Evolutionary conservation across 257 asterid species (phyloP).

Genomic region (Phtheirospermum japonicum): DNA sequence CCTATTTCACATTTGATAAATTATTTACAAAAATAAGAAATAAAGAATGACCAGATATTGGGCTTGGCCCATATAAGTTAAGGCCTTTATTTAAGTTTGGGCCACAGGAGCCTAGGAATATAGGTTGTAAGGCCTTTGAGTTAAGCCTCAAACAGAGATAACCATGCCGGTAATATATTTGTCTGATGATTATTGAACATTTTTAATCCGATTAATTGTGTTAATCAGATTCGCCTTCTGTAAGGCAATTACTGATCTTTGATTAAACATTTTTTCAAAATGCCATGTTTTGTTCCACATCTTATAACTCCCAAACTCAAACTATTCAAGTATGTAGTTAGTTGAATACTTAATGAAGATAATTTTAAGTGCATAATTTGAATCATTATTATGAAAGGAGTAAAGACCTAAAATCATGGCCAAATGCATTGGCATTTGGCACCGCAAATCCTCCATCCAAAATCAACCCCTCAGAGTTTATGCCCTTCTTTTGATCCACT

Average conservation of each 20-base stretch:
- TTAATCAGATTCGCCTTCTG: not conserved
- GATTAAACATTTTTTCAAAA: not conserved
- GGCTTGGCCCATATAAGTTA: not conserved
- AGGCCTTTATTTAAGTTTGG: not conserved
- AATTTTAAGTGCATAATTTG: not conserved
- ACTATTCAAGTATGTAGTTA: no score
- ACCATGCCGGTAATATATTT: no score
- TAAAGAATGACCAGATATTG: no score
- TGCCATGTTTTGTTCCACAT: no score
- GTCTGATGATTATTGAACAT: no score
- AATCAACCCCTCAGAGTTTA: constrained; percentile 36
- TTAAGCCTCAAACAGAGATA: not conserved
- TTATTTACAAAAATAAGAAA: no score
- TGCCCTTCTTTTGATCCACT: constrained; percentile 48
- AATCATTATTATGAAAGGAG: not conserved
- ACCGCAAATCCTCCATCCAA: constrained; percentile 55
- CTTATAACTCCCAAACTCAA: no score
- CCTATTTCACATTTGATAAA: constrained; percentile 52
- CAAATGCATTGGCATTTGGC: constrained; percentile 77
- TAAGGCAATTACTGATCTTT: no score
- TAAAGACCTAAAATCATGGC: constrained; percentile 72
- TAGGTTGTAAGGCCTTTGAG: not conserved
- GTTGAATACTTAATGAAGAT: not conserved
- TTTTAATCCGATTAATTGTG: not conserved
- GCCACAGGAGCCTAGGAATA: not conserved